Evolutionary conservation across 495 filamentous ascomycete genomes (phyloP).

Genomic region (Aspergillus diversus): DNA sequence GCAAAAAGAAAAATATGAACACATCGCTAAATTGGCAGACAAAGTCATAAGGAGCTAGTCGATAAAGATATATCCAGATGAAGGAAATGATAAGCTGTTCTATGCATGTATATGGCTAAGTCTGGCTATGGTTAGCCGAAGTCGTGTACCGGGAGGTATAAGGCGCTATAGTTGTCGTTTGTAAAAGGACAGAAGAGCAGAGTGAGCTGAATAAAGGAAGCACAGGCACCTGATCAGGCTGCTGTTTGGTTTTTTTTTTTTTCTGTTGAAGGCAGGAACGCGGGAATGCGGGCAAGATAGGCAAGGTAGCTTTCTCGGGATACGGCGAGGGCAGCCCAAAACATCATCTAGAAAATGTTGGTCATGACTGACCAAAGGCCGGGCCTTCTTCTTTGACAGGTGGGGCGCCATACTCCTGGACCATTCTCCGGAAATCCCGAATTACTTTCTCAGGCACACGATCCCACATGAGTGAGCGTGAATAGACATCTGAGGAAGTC

Average conservation of each 20-base stretch:
- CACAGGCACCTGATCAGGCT: constrained; percentile 18
- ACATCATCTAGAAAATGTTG: constrained; percentile 16
- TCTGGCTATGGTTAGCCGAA: constrained; percentile 30
- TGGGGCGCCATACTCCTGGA: constrained; percentile 56
- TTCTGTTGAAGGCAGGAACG: constrained; percentile 13
- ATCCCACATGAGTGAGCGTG: constrained; percentile 91
- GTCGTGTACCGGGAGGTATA: constrained; percentile 24
- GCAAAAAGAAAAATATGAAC: constrained; percentile 25
- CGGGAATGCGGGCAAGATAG: constrained; percentile 11
- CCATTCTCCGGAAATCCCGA: constrained; percentile 87
- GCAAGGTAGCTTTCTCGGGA: constrained; percentile 16
- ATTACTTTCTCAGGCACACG: constrained; percentile 91
- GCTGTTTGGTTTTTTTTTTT: constrained; percentile 11
- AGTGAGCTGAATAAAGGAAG: constrained; percentile 6
- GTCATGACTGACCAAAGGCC: constrained; percentile 36
- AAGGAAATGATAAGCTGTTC: constrained; percentile 30
- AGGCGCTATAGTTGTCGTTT: constrained; percentile 19
- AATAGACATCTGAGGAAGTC: constrained; percentile 74
- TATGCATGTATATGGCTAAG: constrained; percentile 35
- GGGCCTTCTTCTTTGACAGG: constrained; percentile 42
- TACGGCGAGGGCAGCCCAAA: constrained; percentile 10
- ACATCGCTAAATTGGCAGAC: constrained; percentile 31
- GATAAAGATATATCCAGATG: constrained; percentile 31
- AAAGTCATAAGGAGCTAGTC: constrained; percentile 23
- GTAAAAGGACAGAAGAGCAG: constrained; percentile 16